Conservation (phyloP, 805 yeast genomes). For the Priceomyces fermenticarens region DNA sequence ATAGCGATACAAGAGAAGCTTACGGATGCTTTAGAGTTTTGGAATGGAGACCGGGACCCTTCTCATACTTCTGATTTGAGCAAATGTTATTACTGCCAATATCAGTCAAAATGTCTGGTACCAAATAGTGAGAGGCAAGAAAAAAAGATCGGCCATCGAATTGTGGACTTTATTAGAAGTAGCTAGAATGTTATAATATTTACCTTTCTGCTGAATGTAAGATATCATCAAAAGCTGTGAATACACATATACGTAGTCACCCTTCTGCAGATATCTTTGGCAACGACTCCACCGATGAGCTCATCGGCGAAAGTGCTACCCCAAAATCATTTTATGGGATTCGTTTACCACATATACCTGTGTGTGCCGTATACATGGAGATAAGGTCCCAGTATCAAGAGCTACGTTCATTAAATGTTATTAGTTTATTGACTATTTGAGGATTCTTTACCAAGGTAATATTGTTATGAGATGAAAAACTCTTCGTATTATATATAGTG, state of each 20-base stretch:
- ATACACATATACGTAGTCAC: conserved; percentile 11
- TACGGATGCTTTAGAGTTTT: conserved; percentile 40
- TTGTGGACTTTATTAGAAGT: conserved; percentile 7
- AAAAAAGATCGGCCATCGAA: conserved; percentile 4
- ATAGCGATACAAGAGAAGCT: conserved; percentile 25
- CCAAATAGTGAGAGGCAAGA: conserved; percentile 14
- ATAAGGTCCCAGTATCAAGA: conserved; percentile 17
- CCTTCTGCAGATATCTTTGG: conserved; percentile 26
- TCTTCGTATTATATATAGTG: no score
- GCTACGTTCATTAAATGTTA: neutral
- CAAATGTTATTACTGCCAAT: conserved; percentile 57
- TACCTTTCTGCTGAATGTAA: conserved; percentile 11
- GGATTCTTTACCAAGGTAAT: neutral
- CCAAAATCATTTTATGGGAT: conserved; percentile 27
- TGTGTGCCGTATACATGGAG: conserved; percentile 34
- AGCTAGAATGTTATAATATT: neutral
- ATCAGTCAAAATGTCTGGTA: conserved; percentile 25
- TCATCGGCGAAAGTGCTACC: neutral
- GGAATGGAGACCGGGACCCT: conserved; percentile 60
- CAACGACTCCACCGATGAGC: conserved; percentile 1
- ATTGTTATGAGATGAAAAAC: no score
- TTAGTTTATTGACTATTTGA: neutral
- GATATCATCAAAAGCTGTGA: conserved; percentile 24
- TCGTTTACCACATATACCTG: conserved; percentile 41
- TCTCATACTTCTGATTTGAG: conserved; percentile 35